Percentiles rank a stretch among this genome's conserved stretches.
These are phyloP conservation scores for Globisporangium takayamanum DNA, from an alignment of 352 stramenopile genomes.

Conservation along the genomic window DNA sequence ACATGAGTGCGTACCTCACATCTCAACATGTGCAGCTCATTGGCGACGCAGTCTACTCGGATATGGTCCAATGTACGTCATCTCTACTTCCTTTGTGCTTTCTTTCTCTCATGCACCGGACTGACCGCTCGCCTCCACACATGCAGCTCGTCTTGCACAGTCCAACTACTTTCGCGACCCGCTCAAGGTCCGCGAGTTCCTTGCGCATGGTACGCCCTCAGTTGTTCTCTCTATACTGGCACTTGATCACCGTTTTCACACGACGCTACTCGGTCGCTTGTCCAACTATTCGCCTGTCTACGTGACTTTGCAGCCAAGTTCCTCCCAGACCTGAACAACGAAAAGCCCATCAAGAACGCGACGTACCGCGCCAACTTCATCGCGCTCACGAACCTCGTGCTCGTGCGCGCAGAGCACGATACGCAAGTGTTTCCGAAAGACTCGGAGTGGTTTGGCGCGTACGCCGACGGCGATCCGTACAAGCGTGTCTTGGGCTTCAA, in stretches of 20 bases:
- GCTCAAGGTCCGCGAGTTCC: slow-evolving; percentile 56
- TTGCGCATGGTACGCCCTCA: slow-evolving; percentile 41
- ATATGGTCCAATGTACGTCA: slow-evolving; percentile 67
- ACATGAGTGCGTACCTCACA: too few species aligned
- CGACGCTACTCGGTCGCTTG: background rate
- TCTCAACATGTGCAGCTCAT: slow-evolving; percentile 51
- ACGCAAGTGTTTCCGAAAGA: slow-evolving; percentile 87
- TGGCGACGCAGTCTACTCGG: slow-evolving; percentile 78
- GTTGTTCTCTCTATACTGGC: background rate
- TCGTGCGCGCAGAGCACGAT: slow-evolving; percentile 86
- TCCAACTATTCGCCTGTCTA: too few species aligned
- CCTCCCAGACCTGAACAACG: slow-evolving; percentile 89
- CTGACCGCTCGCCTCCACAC: background rate
- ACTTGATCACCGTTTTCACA: background rate
- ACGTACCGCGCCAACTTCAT: slow-evolving; percentile 88
- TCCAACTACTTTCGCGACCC: slow-evolving; percentile 93
- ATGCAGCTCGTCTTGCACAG: slow-evolving; percentile 74
- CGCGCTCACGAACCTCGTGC: slow-evolving; percentile 81
- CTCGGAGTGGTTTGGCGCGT: slow-evolving; percentile 85
- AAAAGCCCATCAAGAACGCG: slow-evolving; percentile 61
- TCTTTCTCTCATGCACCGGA: background rate
- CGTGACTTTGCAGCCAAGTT: slow-evolving; percentile 40
- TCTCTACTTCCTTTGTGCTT: background rate
- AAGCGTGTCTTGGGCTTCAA: slow-evolving; percentile 80
- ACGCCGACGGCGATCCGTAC: slow-evolving; percentile 67